Evolutionary conservation across 2,329 filamentous ascomycete genomes (phyloP).

Genomic region (Coniochaeta hoffmannii): DNA sequence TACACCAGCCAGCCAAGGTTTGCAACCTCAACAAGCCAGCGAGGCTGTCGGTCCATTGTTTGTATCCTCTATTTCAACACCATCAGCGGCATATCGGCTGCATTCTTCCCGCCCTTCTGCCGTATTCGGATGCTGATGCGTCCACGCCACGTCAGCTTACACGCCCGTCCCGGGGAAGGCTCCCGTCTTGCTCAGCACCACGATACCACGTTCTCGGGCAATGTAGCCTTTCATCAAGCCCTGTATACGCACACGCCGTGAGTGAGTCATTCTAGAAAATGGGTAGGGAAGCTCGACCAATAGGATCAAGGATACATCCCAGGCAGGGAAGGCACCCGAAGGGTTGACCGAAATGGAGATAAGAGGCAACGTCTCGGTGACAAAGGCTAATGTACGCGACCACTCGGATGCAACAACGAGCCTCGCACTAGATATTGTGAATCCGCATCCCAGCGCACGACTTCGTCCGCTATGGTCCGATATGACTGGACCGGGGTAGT

Average conservation of each 20-base stretch:
- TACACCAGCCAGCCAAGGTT: not conserved
- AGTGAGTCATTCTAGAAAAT: slow-evolving; percentile 20
- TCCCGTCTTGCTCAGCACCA: slow-evolving; percentile 86
- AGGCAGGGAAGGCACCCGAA: not conserved
- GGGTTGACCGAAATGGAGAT: not conserved
- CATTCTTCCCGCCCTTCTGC: not conserved
- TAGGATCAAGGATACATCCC: not conserved
- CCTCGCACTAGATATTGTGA: not conserved
- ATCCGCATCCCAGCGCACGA: not conserved
- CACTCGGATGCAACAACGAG: not conserved
- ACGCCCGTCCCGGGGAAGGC: slow-evolving; percentile 88
- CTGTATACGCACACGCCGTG: slow-evolving; percentile 35
- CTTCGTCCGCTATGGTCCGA: not conserved
- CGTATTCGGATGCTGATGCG: not conserved
- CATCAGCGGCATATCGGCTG: not conserved
- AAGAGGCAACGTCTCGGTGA: not conserved
- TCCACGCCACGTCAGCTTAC: slow-evolving; percentile 19
- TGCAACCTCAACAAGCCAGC: not conserved
- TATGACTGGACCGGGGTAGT: not conserved
- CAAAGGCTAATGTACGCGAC: not conserved
- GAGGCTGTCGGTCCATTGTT: not conserved
- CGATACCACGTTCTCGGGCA: slow-evolving; percentile 77
- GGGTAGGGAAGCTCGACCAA: not conserved
- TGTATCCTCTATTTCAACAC: not conserved
- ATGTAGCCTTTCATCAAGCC: slow-evolving; percentile 98